These are phyloP conservation scores for Solanum pinnatisectum DNA, from an alignment of 257 asterid genomes.

Conservation along the genomic window DNA sequence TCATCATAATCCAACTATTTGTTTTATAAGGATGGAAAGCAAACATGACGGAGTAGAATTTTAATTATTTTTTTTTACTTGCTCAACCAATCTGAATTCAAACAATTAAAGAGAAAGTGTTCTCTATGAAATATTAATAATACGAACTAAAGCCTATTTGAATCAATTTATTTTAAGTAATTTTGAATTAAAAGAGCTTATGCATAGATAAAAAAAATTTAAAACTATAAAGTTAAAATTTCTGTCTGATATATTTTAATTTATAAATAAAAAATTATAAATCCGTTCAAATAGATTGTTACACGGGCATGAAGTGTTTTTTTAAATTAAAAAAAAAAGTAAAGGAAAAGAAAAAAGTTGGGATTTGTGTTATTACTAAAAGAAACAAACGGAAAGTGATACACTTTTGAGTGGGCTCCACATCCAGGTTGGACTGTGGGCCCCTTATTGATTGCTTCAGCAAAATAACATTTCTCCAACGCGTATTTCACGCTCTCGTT, in stretches of 20 bases:
- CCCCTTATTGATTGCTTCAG: neutral
- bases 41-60: neutral
- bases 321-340: too few relatives aligned
- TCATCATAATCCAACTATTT: neutral
- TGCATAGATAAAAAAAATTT: too few relatives aligned
- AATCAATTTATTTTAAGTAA: too few relatives aligned
- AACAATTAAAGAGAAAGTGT: neutral
- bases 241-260: too few relatives aligned
- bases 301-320: too few relatives aligned
- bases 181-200: too few relatives aligned
- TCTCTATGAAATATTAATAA: neutral
- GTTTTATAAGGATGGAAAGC: neutral
- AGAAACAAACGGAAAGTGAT: neutral
- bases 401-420: neutral
- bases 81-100: neutral
- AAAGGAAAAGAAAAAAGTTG: neutral
- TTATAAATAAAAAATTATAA: too few relatives aligned
- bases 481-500: neutral
- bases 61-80: neutral
- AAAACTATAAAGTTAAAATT: too few relatives aligned
- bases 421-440: neutral
- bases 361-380: neutral
- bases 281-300: too few relatives aligned
- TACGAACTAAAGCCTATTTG: too few relatives aligned
- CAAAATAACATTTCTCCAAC: neutral